phyloP scores from a whole-genome alignment of 495 filamentous ascomycete species.

The Cercophora scortea region DNA sequence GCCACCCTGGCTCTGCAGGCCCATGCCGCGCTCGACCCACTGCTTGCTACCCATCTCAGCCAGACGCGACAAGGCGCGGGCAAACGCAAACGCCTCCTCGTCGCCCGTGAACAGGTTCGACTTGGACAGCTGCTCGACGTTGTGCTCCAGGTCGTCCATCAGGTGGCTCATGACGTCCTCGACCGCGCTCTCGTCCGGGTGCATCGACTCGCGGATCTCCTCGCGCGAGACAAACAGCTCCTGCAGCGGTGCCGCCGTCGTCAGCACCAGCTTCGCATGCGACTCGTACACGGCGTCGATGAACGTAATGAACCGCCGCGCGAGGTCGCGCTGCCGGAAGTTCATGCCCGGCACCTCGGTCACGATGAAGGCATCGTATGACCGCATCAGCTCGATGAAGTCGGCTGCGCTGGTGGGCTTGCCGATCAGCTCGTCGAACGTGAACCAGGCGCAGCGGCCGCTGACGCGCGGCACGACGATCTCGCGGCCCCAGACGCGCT shows the following conservation, averaged over 20 bases:
- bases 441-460: slow-evolving; percentile 81
- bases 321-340: slow-evolving; percentile 74
- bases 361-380: slow-evolving; percentile 86
- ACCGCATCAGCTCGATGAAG: slow-evolving; percentile 85
- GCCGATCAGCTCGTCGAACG: slow-evolving; percentile 83
- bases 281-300: slow-evolving; percentile 87
- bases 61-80: slow-evolving; percentile 74
- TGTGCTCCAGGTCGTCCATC: slow-evolving; percentile 90
- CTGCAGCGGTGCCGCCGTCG: slow-evolving; percentile 71
- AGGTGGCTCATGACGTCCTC: slow-evolving; percentile 79
- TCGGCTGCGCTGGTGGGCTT: slow-evolving; percentile 84
- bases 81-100: slow-evolving; percentile 95
- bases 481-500: slow-evolving; percentile 89
- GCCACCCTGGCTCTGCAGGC: slow-evolving; percentile 48
- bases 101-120: slow-evolving; percentile 87
- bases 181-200: slow-evolving; percentile 40
- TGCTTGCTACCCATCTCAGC: slow-evolving; percentile 89
- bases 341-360: slow-evolving; percentile 92
- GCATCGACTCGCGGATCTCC: slow-evolving; percentile 56
- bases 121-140: slow-evolving; percentile 76
- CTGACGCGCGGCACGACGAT: slow-evolving; percentile 82
- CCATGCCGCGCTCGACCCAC: slow-evolving; percentile 88
- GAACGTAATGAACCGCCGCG: slow-evolving; percentile 91
- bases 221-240: slow-evolving; percentile 82
- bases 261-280: slow-evolving; percentile 90